phyloP scores from a whole-genome alignment of 2,329 filamentous ascomycete genomes.

The Colletotrichum australisinense region DNA sequence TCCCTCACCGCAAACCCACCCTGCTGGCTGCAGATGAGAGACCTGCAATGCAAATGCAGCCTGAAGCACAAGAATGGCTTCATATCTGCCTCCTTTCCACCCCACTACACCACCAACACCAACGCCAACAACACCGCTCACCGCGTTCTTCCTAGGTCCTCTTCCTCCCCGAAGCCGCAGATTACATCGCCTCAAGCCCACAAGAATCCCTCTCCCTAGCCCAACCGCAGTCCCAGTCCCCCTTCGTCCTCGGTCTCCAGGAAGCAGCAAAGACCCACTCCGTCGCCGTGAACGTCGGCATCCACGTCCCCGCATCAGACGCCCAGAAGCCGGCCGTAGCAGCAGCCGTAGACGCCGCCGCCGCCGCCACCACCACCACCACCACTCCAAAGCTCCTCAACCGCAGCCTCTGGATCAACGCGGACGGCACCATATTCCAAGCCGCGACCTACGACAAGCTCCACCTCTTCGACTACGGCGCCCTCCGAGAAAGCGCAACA shows the following conservation, averaged over 20 bases:
- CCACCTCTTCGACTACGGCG: conserved; percentile 83
- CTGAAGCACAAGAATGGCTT: not conserved
- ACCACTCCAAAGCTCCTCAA: conserved; percentile 57
- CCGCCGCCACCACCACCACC: conserved; percentile 35
- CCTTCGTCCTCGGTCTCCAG: conserved; percentile 82
- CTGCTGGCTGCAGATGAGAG: not conserved
- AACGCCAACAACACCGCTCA: not conserved
- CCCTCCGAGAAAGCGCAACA: conserved; percentile 62
- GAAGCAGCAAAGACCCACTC: conserved; percentile 71
- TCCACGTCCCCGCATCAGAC: conserved; percentile 77
- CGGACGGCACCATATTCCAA: conserved; percentile 54
- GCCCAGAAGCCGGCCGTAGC: conserved; percentile 24
- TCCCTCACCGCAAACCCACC: not conserved
- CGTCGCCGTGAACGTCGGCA: conserved; percentile 85
- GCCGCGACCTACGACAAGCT: conserved; percentile 81
- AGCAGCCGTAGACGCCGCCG: conserved; percentile 40
- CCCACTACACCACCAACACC: not conserved
- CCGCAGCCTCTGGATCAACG: conserved; percentile 63
- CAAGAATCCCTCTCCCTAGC: conserved; percentile 78
- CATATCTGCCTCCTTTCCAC: not conserved
- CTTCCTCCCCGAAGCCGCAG: conserved; percentile 91
- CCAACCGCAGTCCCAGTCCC: conserved; percentile 70
- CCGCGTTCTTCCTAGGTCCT: conserved; percentile 65
- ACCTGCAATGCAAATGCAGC: not conserved
- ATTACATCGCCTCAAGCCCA: conserved; percentile 82